These are phyloP conservation scores for Sicyos edulis DNA, from an alignment of 306 rosid genomes.

Conservation along the genomic window DNA sequence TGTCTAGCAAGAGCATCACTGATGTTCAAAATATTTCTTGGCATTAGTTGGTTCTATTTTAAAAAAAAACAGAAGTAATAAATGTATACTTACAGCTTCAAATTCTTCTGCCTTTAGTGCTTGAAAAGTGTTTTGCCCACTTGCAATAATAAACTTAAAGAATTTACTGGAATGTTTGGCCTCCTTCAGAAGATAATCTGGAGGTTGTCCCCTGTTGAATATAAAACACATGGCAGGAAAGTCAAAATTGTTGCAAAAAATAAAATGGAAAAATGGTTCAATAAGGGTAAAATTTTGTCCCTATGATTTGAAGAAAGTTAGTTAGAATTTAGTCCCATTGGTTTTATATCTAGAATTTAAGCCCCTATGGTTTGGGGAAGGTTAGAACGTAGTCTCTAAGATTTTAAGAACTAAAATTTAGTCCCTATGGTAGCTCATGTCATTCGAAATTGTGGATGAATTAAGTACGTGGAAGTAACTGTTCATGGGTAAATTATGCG, in stretches of 20 bases:
- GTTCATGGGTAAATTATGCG: no score
- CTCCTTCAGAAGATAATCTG: conserved; percentile 86
- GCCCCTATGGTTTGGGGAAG: no score
- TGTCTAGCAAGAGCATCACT: conserved; percentile 6
- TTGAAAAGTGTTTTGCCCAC: conserved; percentile 60
- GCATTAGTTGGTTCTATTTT: neutral
- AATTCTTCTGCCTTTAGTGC: conserved; percentile 85
- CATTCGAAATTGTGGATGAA: no score
- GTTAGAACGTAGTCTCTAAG: no score
- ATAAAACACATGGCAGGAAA: conserved; percentile 24
- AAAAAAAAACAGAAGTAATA: neutral
- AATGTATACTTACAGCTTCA: conserved; percentile 70
- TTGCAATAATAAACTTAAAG: conserved; percentile 28
- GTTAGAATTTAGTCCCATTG: no score
- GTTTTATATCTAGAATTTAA: no score
- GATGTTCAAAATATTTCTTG: neutral
- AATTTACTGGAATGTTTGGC: conserved; percentile 91
- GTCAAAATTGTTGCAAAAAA: conserved; percentile 19
- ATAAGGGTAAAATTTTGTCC: no score
- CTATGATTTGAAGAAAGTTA: no score
- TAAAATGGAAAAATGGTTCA: no score
- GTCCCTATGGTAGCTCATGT: no score
- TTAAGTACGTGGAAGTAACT: no score
- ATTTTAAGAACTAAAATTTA: no score
- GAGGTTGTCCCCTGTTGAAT: conserved; percentile 83